Evolutionary conservation across 2,329 filamentous ascomycete genomes (phyloP).

Genomic region (Monosporascus cannonballus): DNA sequence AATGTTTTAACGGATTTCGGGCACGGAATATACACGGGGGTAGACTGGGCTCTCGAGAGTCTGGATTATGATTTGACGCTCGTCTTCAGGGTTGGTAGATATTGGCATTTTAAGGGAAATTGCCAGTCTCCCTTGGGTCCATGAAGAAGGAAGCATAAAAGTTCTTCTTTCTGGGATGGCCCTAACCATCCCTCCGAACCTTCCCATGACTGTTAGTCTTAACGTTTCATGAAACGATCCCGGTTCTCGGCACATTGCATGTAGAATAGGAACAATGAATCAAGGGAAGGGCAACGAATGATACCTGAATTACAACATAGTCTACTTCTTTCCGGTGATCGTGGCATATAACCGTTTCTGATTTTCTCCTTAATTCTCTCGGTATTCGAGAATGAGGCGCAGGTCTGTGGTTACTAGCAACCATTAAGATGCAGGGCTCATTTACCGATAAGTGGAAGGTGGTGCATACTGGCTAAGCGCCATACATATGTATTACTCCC

Average conservation of each 20-base stretch:
- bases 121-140: constrained; percentile 15
- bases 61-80: constrained; percentile 18
- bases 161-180: constrained; percentile 25
- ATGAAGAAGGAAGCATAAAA: constrained; percentile 21
- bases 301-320: not conserved
- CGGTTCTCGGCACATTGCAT: constrained; percentile 26
- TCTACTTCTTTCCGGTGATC: not conserved
- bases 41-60: constrained; percentile 19
- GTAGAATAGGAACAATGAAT: constrained; percentile 28
- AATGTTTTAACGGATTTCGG: constrained; percentile 17
- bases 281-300: constrained; percentile 11
- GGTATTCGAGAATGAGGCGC: too few relatives aligned
- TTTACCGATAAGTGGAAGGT: too few relatives aligned
- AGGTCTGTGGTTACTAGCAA: too few relatives aligned
- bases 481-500: too few relatives aligned
- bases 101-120: constrained; percentile 19
- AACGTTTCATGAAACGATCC: constrained; percentile 15
- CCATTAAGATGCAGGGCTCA: too few relatives aligned
- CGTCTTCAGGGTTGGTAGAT: constrained; percentile 18
- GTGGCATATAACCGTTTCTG: too few relatives aligned
- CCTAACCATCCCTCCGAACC: constrained; percentile 17
- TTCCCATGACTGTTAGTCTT: constrained; percentile 14
- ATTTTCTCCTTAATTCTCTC: too few relatives aligned
- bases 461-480: too few relatives aligned
- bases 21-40: constrained; percentile 23